These are phyloP conservation scores for Lasiodiplodia gonubiensis DNA, from an alignment of 2,329 filamentous ascomycete genomes.

Conservation along the genomic window DNA sequence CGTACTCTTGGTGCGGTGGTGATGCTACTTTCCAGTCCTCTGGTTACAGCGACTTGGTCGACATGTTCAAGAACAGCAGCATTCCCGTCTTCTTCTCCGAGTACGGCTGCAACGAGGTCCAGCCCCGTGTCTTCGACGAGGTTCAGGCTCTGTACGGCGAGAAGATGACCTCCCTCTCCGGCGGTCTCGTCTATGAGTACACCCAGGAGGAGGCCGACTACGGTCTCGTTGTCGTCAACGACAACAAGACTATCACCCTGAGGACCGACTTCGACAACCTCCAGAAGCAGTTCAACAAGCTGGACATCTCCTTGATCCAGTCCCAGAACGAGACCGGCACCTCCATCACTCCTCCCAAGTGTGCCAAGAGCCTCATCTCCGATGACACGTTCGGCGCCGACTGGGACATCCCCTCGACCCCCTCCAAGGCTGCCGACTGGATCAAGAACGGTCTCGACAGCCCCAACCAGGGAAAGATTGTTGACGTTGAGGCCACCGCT, in stretches of 20 bases:
- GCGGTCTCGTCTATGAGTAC: conserved; percentile 83
- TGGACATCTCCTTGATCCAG: conserved; percentile 74
- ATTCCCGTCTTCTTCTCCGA: conserved; percentile 85
- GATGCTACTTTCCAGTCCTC: conserved; percentile 67
- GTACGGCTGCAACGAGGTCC: conserved; percentile 75
- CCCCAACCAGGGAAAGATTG: conserved; percentile 63
- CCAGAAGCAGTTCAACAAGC: conserved; percentile 72
- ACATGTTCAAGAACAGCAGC: conserved; percentile 68
- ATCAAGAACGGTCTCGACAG: conserved; percentile 77
- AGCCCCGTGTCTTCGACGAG: conserved; percentile 76
- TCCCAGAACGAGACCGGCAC: conserved; percentile 64
- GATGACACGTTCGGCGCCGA: conserved; percentile 67
- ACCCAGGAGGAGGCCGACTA: conserved; percentile 70
- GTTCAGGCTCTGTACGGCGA: conserved; percentile 73
- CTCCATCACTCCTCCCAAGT: conserved; percentile 65
- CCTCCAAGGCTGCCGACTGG: conserved; percentile 70
- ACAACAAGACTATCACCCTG: conserved; percentile 51
- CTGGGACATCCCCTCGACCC: conserved; percentile 68
- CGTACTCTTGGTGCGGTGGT: conserved; percentile 75
- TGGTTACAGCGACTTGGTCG: conserved; percentile 67
- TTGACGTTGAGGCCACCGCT: conserved; percentile 62
- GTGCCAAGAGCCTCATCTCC: conserved; percentile 70
- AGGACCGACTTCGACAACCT: conserved; percentile 67
- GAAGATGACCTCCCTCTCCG: conserved; percentile 74
- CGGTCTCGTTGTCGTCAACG: conserved; percentile 54